Percentiles rank a stretch among this genome's conserved stretches.
These are phyloP conservation scores for Camellia oleifera DNA, from an alignment of 179 eudicot species.

Conservation along the genomic window DNA sequence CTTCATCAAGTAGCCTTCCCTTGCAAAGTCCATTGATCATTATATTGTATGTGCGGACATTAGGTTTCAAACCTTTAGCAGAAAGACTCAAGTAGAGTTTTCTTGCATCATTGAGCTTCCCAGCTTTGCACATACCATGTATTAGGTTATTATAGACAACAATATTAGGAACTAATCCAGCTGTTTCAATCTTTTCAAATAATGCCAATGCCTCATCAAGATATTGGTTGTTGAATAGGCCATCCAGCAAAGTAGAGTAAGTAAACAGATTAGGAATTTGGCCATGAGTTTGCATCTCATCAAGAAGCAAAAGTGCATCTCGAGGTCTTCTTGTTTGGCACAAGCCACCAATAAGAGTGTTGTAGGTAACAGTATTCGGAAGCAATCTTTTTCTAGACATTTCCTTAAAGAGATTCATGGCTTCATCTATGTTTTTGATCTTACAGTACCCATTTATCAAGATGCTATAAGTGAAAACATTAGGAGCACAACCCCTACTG, in stretches of 20 bases:
- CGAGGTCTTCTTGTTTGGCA: neutral
- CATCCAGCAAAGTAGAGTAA: slow-evolving; percentile 8
- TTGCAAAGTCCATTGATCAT: neutral
- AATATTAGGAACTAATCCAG: slow-evolving; percentile 9
- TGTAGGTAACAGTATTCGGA: slow-evolving; percentile 13
- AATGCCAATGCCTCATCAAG: slow-evolving; percentile 13
- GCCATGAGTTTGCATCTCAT: neutral
- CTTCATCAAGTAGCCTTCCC: slow-evolving; percentile 2
- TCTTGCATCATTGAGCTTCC: neutral
- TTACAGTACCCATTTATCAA: neutral
- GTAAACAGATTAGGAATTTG: neutral
- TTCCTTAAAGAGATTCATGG: neutral
- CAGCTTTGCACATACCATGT: neutral
- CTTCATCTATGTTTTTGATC: neutral
- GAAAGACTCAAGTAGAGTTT: neutral
- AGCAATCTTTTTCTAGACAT: neutral
- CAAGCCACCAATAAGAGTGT: slow-evolving; percentile 5
- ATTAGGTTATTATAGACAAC: neutral
- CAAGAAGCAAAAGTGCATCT: neutral
- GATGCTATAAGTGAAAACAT: neutral
- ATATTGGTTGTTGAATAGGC: neutral
- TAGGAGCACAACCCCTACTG: neutral
- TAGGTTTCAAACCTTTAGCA: slow-evolving; percentile 10
- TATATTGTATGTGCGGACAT: slow-evolving; percentile 3
- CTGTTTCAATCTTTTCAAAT: slow-evolving; percentile 16